Conservation (phyloP, 805 yeast genomes). For the Komagataella pseudopastoris region DNA sequence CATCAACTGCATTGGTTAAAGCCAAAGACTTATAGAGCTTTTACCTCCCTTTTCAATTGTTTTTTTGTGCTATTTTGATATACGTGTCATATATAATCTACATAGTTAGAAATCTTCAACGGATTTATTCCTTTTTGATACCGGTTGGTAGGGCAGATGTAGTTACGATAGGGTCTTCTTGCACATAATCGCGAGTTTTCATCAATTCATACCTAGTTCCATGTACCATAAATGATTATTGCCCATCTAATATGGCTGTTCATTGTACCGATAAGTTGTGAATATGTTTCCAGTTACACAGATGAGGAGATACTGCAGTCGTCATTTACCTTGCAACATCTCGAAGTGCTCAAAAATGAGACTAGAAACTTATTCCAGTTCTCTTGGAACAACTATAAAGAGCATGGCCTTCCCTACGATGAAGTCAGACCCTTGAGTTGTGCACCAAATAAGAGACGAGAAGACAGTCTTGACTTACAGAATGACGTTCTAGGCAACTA, state of each 20-base stretch:
- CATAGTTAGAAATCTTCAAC: background rate
- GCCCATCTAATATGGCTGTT: background rate
- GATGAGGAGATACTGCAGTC: constrained; percentile 12
- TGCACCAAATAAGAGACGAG: constrained; percentile 34
- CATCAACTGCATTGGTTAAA: constrained; percentile 7
- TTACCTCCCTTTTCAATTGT: background rate
- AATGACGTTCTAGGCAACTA: constrained; percentile 84
- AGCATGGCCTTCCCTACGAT: constrained; percentile 67
- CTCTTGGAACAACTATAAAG: constrained; percentile 61
- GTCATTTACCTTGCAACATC: constrained; percentile 12
- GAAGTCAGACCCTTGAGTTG: constrained; percentile 71
- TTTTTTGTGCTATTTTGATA: background rate
- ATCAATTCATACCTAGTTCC: background rate
- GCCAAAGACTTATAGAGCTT: background rate
- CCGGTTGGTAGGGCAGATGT: background rate
- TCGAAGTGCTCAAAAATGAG: constrained; percentile 20
- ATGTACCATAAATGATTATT: background rate
- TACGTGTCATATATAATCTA: background rate
- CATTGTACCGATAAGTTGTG: background rate
- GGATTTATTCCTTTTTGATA: background rate
- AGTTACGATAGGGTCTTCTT: background rate
- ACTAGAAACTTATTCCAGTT: constrained; percentile 51
- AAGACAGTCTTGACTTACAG: constrained; percentile 44
- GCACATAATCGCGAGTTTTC: no score
- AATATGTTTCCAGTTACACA: constrained; percentile 2